A percentile compares a stretch with the other conserved stretches of the same genome.
Evolutionary conservation across 306 rosid species (phyloP).

Genomic region (Cucurbita pepo): DNA sequence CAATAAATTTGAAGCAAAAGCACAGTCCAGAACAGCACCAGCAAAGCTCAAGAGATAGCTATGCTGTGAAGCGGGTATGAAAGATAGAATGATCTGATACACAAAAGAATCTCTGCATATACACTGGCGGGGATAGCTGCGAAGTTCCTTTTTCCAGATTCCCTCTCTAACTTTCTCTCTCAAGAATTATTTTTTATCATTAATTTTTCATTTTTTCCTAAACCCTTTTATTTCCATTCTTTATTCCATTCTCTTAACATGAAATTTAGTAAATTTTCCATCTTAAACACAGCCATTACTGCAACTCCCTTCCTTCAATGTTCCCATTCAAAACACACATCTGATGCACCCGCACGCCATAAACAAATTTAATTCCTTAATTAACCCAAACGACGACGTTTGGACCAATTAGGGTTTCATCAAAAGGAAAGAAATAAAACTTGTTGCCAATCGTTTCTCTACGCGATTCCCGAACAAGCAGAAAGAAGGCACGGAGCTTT

Average conservation of each 20-base stretch:
- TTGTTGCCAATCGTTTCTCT: neutral
- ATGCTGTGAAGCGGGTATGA: constrained; percentile 5
- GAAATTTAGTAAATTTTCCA: neutral
- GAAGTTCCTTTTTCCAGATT: constrained; percentile 1
- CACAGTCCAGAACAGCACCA: constrained; percentile 9
- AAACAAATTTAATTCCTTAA: neutral
- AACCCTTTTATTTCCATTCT: neutral
- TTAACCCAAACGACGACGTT: neutral
- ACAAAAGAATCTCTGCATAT: constrained; percentile 3
- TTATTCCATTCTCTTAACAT: neutral
- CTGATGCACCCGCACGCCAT: too few relatives aligned
- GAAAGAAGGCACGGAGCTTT: neutral
- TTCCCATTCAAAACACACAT: neutral
- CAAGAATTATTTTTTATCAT: neutral
- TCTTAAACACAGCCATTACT: neutral
- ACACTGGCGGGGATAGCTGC: neutral
- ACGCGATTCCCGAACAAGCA: neutral
- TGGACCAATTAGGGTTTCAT: neutral
- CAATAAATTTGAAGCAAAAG: constrained; percentile 10
- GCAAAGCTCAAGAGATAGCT: neutral
- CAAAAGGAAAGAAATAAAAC: neutral
- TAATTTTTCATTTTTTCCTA: neutral
- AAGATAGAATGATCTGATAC: constrained; percentile 1
- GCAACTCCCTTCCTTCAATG: neutral
- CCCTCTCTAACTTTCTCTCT: constrained; percentile 10